Conservation (phyloP, 192 early-diverging fungal genomes). For the Jimgerdemannia flammicorona region DNA sequence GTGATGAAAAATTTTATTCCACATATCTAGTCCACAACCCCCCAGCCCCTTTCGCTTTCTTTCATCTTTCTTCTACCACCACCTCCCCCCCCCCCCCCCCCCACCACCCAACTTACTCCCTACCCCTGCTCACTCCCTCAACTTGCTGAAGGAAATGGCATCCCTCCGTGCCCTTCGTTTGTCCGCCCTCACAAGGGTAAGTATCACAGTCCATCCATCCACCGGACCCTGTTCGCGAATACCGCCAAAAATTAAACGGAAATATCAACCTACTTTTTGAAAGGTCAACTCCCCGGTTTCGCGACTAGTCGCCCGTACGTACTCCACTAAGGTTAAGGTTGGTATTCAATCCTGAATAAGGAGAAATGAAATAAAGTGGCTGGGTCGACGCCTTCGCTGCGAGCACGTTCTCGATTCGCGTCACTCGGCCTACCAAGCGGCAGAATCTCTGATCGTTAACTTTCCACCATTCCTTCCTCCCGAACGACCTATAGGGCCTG, state of each 20-base stretch:
- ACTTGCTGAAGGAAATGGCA: background rate
- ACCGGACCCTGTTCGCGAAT: background rate
- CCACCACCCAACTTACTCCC: no score
- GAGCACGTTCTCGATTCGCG: background rate
- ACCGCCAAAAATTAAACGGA: background rate
- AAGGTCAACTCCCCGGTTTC: background rate
- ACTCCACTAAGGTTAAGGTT: conserved; percentile 1
- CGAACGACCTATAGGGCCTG: conserved; percentile 55
- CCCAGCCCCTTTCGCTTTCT: no score
- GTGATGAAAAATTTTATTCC: no score
- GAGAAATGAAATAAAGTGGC: background rate
- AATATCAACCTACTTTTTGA: background rate
- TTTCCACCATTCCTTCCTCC: conserved; percentile 4
- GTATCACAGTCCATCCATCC: background rate
- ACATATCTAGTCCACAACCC: no score
- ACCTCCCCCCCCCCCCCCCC: no score
- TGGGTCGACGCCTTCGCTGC: background rate
- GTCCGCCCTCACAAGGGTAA: background rate
- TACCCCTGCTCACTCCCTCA: background rate
- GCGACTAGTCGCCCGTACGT: background rate
- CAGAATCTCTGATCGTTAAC: background rate
- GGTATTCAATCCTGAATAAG: conserved; percentile 6
- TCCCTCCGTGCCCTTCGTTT: background rate
- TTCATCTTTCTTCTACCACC: no score
- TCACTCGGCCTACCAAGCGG: background rate